Evolutionary conservation across 1,139 yeast genomes (phyloP).

Genomic region (Hanseniaspora uvarum): DNA sequence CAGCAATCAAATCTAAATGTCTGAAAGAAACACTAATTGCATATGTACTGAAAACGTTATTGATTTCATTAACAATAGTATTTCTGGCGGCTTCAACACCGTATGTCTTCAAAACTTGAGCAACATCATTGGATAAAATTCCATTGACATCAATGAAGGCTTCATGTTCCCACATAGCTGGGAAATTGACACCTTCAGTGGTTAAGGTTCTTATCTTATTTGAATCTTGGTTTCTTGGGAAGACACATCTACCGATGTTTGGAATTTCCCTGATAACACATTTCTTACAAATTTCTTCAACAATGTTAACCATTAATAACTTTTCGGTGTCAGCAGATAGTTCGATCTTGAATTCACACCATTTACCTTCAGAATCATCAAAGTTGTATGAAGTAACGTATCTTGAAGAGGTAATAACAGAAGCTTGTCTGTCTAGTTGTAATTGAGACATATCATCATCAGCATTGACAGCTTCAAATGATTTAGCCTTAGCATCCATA

Average conservation of each 20-base stretch:
- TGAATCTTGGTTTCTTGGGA: conserved; percentile 50
- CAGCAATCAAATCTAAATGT: conserved; percentile 94
- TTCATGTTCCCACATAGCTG: conserved; percentile 96
- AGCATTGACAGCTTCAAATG: conserved; percentile 29
- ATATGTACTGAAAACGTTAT: conserved; percentile 90
- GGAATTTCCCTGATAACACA: conserved; percentile 92
- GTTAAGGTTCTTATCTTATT: conserved; percentile 65
- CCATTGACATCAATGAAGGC: conserved; percentile 81
- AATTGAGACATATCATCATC: conserved; percentile 39
- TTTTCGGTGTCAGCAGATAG: conserved; percentile 81
- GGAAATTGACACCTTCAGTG: conserved; percentile 97
- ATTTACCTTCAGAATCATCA: conserved; percentile 77
- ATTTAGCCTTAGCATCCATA: conserved; percentile 28
- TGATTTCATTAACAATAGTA: conserved; percentile 91
- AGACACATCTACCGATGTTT: conserved; percentile 83
- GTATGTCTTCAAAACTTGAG: conserved; percentile 79
- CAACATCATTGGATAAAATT: conserved; percentile 83
- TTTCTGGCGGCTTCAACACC: conserved; percentile 99
- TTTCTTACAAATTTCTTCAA: conserved; percentile 81
- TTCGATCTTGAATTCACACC: conserved; percentile 86
- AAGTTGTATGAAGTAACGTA: conserved; percentile 73
- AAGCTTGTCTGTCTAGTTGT: conserved; percentile 78
- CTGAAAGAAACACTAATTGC: conserved; percentile 89
- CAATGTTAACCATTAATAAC: conserved; percentile 91
- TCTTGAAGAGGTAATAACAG: conserved; percentile 61